Conservation (phyloP, 768 basidiomycete species). For the Phaffia tasmanica region DNA sequence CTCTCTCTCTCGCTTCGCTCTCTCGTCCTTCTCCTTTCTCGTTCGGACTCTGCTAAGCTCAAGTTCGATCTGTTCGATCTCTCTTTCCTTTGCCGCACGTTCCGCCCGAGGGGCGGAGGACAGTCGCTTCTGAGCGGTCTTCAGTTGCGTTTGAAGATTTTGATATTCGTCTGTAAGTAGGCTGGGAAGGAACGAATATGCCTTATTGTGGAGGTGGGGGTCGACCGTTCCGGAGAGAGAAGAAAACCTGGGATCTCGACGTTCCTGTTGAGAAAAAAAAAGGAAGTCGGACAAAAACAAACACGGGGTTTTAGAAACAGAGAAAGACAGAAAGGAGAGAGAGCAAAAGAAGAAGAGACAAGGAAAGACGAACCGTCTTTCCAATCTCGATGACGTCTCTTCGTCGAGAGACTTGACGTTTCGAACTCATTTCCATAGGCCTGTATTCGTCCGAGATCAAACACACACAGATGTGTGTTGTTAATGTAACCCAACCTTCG, state of each 20-base stretch:
- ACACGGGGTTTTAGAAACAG: not conserved
- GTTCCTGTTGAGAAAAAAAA: constrained; percentile 44
- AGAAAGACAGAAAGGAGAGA: not conserved
- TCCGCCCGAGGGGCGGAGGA: constrained; percentile 40
- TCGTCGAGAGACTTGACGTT: constrained; percentile 65
- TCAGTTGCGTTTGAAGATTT: constrained; percentile 55
- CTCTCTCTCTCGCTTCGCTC: constrained; percentile 58
- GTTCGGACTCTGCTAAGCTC: constrained; percentile 70
- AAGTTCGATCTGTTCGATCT: constrained; percentile 57
- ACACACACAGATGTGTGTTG: too few species aligned
- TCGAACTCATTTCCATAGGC: constrained; percentile 71
- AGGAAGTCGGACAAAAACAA: not conserved
- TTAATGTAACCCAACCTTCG: not conserved
- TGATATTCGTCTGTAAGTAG: constrained; percentile 55
- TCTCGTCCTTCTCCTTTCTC: constrained; percentile 57
- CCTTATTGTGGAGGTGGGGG: constrained; percentile 51
- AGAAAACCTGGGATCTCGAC: constrained; percentile 79
- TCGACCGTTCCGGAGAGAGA: constrained; percentile 56
- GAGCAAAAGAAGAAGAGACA: not conserved
- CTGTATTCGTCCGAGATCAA: constrained; percentile 40
- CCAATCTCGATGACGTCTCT: constrained; percentile 58
- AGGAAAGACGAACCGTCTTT: constrained; percentile 46
- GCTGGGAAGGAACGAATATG: constrained; percentile 64
- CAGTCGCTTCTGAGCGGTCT: constrained; percentile 54
- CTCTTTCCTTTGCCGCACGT: constrained; percentile 50